Evolutionary conservation across 1,139 yeast genomes (phyloP).

Genomic region (Nakaseomyces sp.): DNA sequence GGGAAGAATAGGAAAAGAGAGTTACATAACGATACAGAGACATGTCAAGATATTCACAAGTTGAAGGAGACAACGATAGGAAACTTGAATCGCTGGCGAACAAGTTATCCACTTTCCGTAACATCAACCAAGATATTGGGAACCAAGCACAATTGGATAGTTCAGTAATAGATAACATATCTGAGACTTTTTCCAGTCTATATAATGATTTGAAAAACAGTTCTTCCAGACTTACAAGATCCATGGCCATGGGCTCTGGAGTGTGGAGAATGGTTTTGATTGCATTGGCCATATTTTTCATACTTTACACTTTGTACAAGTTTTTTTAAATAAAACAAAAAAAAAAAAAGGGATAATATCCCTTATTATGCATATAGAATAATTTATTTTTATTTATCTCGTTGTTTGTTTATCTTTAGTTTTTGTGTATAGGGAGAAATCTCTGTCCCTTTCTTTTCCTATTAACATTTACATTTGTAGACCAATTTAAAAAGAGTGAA

Average conservation of each 20-base stretch:
- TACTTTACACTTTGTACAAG: slow-evolving; percentile 59
- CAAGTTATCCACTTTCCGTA: slow-evolving; percentile 51
- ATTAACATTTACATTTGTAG: too few species aligned
- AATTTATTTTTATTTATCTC: too few species aligned
- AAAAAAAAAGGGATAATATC: too few species aligned
- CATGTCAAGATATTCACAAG: slow-evolving; percentile 34
- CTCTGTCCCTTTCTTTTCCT: too few species aligned
- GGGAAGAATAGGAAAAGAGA: too few species aligned
- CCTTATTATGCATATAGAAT: too few species aligned
- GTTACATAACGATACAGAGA: too few species aligned
- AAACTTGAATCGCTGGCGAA: slow-evolving; percentile 52
- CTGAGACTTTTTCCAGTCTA: slow-evolving; percentile 53
- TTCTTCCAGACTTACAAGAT: slow-evolving; percentile 55
- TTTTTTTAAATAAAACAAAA: slow-evolving; percentile 32
- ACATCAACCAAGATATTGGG: slow-evolving; percentile 56
- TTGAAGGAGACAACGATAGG: slow-evolving; percentile 47
- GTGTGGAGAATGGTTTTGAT: slow-evolving; percentile 49
- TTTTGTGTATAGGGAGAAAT: too few species aligned
- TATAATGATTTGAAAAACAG: slow-evolving; percentile 56
- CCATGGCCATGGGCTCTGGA: slow-evolving; percentile 49
- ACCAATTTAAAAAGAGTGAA: not conserved
- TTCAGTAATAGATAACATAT: slow-evolving; percentile 47
- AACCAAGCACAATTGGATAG: slow-evolving; percentile 49
- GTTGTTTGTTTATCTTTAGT: too few species aligned
- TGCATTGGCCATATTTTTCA: slow-evolving; percentile 53